Evolutionary conservation across 169 alveolate species (phyloP), one percentile per base, ranked within the genome.

Genomic region (Ichthyophthirius multifiliis): DNA sequence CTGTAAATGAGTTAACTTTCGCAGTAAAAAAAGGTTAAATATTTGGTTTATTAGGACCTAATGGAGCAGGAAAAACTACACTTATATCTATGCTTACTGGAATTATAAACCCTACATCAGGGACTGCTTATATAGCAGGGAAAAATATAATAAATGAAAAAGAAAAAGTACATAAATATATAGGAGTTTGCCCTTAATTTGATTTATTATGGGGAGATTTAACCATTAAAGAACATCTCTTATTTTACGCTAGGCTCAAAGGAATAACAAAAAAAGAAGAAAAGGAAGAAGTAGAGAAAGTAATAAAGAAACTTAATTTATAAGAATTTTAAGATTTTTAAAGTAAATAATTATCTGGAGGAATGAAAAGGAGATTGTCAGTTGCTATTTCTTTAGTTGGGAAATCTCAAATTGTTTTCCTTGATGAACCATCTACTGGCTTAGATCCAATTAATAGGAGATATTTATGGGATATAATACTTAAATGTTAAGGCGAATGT

Each of bases 351-450:
- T 76, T 94, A 30, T 92, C 96, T 32, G 97, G 97, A 1, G 97
- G 97, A 0, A 87, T 89, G 78, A 90, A 94, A 83, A 82, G 97
- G 67, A 94, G 90, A 82, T 90, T 94, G 23, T 89, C 93, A 31
- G 87, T 91, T 15, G 96, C 95, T 1, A 75, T 94, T 31, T 97
- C 98, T 3, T 74, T 82, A 84, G 82, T 76, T 55, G 76, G 74
- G 76, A 65, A 93, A 32, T 85, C 97, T 5, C 73, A 75, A 37
- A 76, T 96, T 18, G 88, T 96, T 10, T 65, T 94, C 27, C 79
- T 95, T 16, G 97, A 95, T 90, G 97, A 95, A 67, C 98, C 98
- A n/a, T 88, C 97, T 3, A 84, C 93, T 75, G 98, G 97, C 16
- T 87, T 95, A 93, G 99, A 96, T 63, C 87, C 92, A 18, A 78